Evolutionary conservation across 192 early-diverging fungal genomes (phyloP), one percentile per base, ranked within the genome.

Genomic region (Entomortierella lignicola): DNA sequence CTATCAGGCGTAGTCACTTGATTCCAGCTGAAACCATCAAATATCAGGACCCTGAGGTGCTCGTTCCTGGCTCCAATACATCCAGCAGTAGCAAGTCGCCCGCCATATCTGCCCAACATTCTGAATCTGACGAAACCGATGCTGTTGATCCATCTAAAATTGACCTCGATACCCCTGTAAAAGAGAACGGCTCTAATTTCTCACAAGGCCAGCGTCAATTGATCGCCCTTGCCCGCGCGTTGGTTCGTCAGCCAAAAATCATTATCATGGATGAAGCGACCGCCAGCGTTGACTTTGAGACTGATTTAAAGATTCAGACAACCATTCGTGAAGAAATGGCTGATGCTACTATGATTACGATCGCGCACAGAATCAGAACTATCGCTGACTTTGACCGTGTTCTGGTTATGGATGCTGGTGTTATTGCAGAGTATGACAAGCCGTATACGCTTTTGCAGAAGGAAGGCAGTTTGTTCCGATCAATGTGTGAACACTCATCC

Each of bases 221-320:
- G 27, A 85, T 94, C 23, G 83, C 86, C 13, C 80, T 94, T 25
- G 93, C 93, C 0, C 88, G 93, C 13, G 93, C 93, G 0, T 69
- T 94, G 18, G 82, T 95, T 8, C 87, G 91, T 43, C 80, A 84
- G 11, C 82, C 84, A 52, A 82, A 82, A 52, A 60, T 95, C 21
- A 89, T 96, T 41, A 84, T 96, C 30, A 86, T 95, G 85, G 93
- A 96, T 68, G 95, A 96, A 73, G 96, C 96, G 1, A 98, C 97
- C 0, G 97, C 96, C 10, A 89, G 88, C 1, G 93, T 98, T 2
- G 96, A 98, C 66, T 90, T 89, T 68, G 87, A 90, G 30, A 96
- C 94, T 0, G 96, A 98, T 71, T 72, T 82, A n/a, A 85, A 82
- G 41, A 96, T 98, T 71, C 96, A 98, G 85, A 69, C 70, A 17